Conservation (phyloP, 1,139 yeast species). For the Yamadazyma diospyri region DNA sequence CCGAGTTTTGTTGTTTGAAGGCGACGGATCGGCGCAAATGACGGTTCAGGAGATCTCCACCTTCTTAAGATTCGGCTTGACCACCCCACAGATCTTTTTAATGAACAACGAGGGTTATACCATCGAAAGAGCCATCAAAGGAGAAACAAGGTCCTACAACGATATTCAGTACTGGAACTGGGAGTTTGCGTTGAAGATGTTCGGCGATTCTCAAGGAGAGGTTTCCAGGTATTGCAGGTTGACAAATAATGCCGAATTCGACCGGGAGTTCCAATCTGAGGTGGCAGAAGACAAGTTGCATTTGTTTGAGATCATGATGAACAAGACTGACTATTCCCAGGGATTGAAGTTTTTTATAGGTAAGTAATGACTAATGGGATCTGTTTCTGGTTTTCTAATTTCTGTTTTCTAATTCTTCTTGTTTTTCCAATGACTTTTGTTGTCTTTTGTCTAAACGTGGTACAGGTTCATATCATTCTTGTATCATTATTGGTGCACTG, state of each 20-base stretch:
- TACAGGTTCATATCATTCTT: too few relatives aligned
- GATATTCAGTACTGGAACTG: slow-evolving; percentile 82
- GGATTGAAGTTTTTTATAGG: slow-evolving; percentile 8
- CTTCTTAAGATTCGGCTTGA: slow-evolving; percentile 54
- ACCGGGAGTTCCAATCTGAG: slow-evolving; percentile 17
- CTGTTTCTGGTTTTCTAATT: too few relatives aligned
- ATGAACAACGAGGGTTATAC: slow-evolving; percentile 85
- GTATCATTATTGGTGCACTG: too few relatives aligned
- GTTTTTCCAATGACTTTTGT: too few relatives aligned
- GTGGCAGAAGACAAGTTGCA: slow-evolving; percentile 9
- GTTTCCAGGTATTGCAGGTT: slow-evolving; percentile 34
- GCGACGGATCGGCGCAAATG: slow-evolving; percentile 93
- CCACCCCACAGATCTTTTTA: slow-evolving; percentile 50
- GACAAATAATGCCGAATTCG: slow-evolving; percentile 25
- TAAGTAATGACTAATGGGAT: slow-evolving; percentile 2
- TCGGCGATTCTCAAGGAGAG: slow-evolving; percentile 54
- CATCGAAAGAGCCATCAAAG: slow-evolving; percentile 79
- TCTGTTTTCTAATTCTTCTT: too few relatives aligned
- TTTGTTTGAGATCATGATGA: slow-evolving; percentile 14
- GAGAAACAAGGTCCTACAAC: slow-evolving; percentile 71
- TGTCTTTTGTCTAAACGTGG: too few relatives aligned
- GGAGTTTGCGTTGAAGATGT: slow-evolving; percentile 58
- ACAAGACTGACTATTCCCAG: slow-evolving; percentile 15
- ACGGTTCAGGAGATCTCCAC: slow-evolving; percentile 79
- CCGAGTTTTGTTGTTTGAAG: slow-evolving; percentile 69